phyloP scores from a whole-genome alignment of 495 filamentous ascomycete genomes.

The Xylaria curta region DNA sequence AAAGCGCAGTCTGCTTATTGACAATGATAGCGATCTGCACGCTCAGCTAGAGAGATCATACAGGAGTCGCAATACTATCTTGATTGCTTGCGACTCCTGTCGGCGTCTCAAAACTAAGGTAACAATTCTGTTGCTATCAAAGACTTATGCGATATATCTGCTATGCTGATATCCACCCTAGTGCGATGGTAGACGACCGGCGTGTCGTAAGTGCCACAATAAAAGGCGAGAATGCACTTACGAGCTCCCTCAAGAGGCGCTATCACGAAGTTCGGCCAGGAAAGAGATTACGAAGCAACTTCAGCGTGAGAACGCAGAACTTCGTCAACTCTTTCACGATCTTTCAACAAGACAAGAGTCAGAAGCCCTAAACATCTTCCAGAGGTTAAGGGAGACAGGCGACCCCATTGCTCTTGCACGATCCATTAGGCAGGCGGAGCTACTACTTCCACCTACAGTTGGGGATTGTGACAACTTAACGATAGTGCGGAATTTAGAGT shows the following conservation, averaged over 20 bases:
- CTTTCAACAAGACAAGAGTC: slow-evolving; percentile 24
- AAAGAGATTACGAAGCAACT: slow-evolving; percentile 20
- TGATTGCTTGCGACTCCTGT: slow-evolving; percentile 21
- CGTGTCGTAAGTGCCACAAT: slow-evolving; percentile 12
- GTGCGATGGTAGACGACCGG: slow-evolving; percentile 24
- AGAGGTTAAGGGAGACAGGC: slow-evolving; percentile 21
- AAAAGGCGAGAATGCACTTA: slow-evolving; percentile 17
- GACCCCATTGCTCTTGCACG: slow-evolving; percentile 29
- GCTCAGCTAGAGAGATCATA: not conserved
- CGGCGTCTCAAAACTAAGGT: slow-evolving; percentile 23
- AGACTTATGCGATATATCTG: not conserved
- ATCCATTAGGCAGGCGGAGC: slow-evolving; percentile 28
- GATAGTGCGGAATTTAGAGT: slow-evolving; percentile 22
- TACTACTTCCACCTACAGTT: slow-evolving; percentile 19
- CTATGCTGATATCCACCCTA: not conserved
- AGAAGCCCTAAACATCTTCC: slow-evolving; percentile 28
- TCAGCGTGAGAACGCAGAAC: slow-evolving; percentile 24
- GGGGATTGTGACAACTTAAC: not conserved
- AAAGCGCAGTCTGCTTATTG: not conserved
- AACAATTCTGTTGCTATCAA: not conserved
- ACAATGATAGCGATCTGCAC: not conserved
- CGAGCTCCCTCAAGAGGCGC: slow-evolving; percentile 18
- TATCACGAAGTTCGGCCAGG: slow-evolving; percentile 13
- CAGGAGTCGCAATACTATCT: not conserved
- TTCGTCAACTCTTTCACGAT: slow-evolving; percentile 29